A percentile compares a stretch with the other conserved stretches of the same genome.
Conservation (phyloP, 2,329 filamentous ascomycete species). For the Fusarium chuoi region DNA sequence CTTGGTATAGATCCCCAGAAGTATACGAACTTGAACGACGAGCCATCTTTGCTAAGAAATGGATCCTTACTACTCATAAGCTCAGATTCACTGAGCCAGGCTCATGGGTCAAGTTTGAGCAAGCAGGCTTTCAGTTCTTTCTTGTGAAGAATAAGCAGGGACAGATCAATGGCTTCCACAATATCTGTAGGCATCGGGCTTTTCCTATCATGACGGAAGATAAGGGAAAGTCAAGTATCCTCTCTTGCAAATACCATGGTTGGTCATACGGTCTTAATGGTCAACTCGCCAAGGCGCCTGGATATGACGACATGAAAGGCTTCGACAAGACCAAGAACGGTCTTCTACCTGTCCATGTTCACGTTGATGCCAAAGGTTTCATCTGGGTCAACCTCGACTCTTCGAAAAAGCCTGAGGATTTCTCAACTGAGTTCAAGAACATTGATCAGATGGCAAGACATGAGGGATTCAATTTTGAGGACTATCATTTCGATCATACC, state of each 20-base stretch:
- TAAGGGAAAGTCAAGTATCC: constrained; percentile 60
- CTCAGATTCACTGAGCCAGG: constrained; percentile 60
- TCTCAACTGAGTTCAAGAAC: constrained; percentile 54
- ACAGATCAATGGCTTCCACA: constrained; percentile 68
- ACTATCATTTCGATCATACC: constrained; percentile 65
- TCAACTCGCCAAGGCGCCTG: constrained; percentile 67
- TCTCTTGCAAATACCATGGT: constrained; percentile 69
- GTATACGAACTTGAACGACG: constrained; percentile 66
- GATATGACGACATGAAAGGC: constrained; percentile 63
- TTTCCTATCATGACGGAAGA: constrained; percentile 64
- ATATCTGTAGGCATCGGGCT: constrained; percentile 68
- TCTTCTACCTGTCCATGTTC: constrained; percentile 60
- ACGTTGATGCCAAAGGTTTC: constrained; percentile 63
- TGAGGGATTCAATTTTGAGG: constrained; percentile 56
- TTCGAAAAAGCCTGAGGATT: constrained; percentile 56
- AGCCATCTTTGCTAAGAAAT: constrained; percentile 65
- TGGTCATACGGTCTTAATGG: constrained; percentile 70
- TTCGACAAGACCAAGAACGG: constrained; percentile 66
- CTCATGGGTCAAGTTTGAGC: constrained; percentile 63
- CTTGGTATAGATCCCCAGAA: constrained; percentile 60
- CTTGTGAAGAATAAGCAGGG: constrained; percentile 59
- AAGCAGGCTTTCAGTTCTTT: constrained; percentile 66
- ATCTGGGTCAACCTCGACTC: constrained; percentile 68
- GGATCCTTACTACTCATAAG: constrained; percentile 66
- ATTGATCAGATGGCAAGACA: constrained; percentile 55